phyloP scores from a whole-genome alignment of 2,329 filamentous ascomycete genomes.

The Zelopaecilomyces penicillatus region DNA sequence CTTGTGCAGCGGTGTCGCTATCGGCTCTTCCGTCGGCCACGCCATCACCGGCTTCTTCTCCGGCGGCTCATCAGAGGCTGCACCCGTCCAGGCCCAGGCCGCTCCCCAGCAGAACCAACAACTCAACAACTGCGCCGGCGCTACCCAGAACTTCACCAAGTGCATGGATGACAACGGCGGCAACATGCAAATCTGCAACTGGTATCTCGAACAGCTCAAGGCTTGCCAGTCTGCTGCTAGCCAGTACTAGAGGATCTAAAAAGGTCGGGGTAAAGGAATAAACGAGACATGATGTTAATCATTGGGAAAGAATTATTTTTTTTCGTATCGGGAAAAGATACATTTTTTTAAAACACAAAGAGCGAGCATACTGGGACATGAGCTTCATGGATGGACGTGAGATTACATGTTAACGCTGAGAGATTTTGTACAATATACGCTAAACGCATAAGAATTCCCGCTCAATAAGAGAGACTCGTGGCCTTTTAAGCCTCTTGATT shows the following conservation, averaged over 20 bases:
- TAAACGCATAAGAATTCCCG: conserved; percentile 9
- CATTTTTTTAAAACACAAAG: neutral
- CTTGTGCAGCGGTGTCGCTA: conserved; percentile 72
- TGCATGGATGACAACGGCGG: conserved; percentile 95
- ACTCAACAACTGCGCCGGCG: conserved; percentile 58
- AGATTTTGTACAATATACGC: conserved; percentile 10
- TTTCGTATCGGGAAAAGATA: neutral
- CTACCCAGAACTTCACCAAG: conserved; percentile 79
- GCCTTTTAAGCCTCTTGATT: neutral
- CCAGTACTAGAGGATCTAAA: conserved; percentile 47
- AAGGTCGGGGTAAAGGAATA: neutral
- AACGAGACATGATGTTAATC: neutral
- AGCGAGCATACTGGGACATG: conserved; percentile 1
- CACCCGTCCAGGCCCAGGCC: conserved; percentile 33
- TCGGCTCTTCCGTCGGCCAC: conserved; percentile 92
- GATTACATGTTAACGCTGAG: too few species aligned
- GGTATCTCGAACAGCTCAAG: conserved; percentile 97
- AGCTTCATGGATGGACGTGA: neutral
- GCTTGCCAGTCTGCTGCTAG: conserved; percentile 72
- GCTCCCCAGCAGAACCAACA: conserved; percentile 43
- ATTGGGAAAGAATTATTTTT: neutral
- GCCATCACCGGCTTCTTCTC: conserved; percentile 84
- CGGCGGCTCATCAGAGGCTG: conserved; percentile 56
- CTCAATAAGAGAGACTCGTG: neutral
- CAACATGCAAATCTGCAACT: conserved; percentile 91